A percentile compares a stretch with the other conserved stretches of the same genome.
These are phyloP conservation scores for Heliamphora exappendiculata DNA, from an alignment of 148 eudicot genomes.

Conservation along the genomic window DNA sequence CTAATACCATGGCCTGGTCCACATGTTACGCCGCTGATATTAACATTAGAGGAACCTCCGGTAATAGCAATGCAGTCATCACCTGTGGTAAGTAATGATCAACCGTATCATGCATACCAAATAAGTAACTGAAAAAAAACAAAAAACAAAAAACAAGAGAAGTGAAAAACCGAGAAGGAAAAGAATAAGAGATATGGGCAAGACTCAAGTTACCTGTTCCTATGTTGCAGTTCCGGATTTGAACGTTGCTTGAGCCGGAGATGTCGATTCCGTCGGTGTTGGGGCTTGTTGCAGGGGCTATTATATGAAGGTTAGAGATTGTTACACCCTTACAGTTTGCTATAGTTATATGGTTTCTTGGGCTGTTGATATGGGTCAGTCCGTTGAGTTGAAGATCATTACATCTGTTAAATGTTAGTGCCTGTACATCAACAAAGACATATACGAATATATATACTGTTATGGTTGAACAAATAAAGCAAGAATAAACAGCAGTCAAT, in stretches of 20 bases:
- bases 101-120: neutral
- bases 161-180: too few relatives aligned
- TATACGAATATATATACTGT: too few relatives aligned
- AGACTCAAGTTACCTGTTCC: conserved; percentile 22
- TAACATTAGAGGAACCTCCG: conserved; percentile 34
- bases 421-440: conserved; percentile 23
- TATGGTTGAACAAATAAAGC: too few relatives aligned
- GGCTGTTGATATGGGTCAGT: conserved; percentile 39
- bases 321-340: conserved; percentile 20
- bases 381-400: conserved; percentile 36
- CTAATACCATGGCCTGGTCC: conserved; percentile 57
- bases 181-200: neutral
- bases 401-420: conserved; percentile 31
- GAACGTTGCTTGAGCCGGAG: conserved; percentile 23
- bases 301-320: conserved; percentile 26
- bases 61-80: conserved; percentile 47
- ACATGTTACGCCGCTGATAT: conserved; percentile 31
- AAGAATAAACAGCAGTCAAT: too few relatives aligned
- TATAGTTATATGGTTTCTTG: conserved; percentile 35
- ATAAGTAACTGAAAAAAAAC: neutral
- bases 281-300: conserved; percentile 43
- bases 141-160: neutral
- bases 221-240: conserved; percentile 25
- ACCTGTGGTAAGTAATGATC: conserved; percentile 14
- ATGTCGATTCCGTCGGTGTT: conserved; percentile 45